Conservation (phyloP, 1,284 basidiomycete genomes). For the Rhodotorula sp. region DNA sequence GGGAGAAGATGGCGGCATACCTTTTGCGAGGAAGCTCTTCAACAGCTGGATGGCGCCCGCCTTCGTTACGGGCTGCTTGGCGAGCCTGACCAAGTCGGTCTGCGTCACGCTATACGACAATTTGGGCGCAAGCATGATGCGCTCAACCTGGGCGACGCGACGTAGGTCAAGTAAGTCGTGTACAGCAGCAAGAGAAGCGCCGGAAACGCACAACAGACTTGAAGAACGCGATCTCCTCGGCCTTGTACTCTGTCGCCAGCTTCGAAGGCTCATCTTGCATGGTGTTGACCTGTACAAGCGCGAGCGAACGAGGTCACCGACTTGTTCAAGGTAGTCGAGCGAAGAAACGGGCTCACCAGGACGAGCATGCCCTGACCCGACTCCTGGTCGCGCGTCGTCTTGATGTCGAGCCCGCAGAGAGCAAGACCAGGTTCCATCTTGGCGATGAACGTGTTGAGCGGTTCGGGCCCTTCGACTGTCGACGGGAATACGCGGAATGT, state of each 20-base stretch:
- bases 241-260: conserved; percentile 73
- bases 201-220: conserved; percentile 64
- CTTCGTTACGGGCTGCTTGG: conserved; percentile 65
- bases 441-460: conserved; percentile 62
- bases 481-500: background rate
- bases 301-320: background rate
- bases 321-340: background rate
- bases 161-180: background rate
- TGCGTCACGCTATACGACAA: conserved; percentile 73
- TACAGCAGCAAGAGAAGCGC: background rate
- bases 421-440: conserved; percentile 64
- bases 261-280: conserved; percentile 70
- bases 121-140: conserved; percentile 75
- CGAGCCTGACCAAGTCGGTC: conserved; percentile 63
- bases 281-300: conserved; percentile 62
- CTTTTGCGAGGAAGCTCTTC: conserved; percentile 73
- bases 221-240: conserved; percentile 75
- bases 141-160: conserved; percentile 63
- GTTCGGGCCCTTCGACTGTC: conserved; percentile 7
- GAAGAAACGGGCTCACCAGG: conserved; percentile 8
- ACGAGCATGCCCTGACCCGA: conserved; percentile 13
- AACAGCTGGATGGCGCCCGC: conserved; percentile 65
- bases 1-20: conserved; percentile 49
- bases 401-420: conserved; percentile 68
- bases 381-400: conserved; percentile 62